Evolutionary conservation across 202 grass and related monocot genomes (phyloP).

Genomic region (Alloteropsis angusta): DNA sequence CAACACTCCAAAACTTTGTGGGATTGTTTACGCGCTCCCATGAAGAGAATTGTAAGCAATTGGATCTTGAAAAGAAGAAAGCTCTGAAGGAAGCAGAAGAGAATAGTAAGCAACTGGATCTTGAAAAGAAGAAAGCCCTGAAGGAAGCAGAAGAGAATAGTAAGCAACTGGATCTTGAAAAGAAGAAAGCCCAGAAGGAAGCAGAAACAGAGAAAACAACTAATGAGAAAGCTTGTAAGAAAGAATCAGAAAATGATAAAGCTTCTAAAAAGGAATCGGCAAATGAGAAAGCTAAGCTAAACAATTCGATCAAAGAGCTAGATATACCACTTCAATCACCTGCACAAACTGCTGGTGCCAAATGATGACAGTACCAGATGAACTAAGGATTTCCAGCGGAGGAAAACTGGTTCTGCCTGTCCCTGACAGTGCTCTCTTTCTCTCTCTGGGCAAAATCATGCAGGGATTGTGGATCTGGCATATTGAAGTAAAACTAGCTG

Average conservation of each 20-base stretch:
- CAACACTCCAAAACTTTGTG: constrained; percentile 75
- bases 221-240: constrained; percentile 2
- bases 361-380: constrained; percentile 19
- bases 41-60: constrained; percentile 76
- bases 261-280: constrained; percentile 18
- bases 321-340: constrained; percentile 36
- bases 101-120: constrained; percentile 27
- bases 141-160: constrained; percentile 43
- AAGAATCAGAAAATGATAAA: constrained; percentile 33
- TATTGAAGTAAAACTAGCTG: background rate
- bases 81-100: constrained; percentile 33
- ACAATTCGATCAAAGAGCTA: constrained; percentile 49
- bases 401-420: constrained; percentile 16
- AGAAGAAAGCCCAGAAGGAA: constrained; percentile 21
- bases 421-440: background rate
- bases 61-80: constrained; percentile 13
- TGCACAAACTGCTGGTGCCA: constrained; percentile 38
- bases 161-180: constrained; percentile 16
- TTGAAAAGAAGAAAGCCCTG: constrained; percentile 20
- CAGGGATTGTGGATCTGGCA: background rate
- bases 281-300: constrained; percentile 62
- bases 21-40: constrained; percentile 72
- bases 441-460: background rate
- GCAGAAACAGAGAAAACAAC: constrained; percentile 28
- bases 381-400: background rate